Evolutionary conservation across 495 filamentous ascomycete species (phyloP), one percentile per base, ranked within the genome.

Genomic region (Pseudoneurospora amorphoporcata): DNA sequence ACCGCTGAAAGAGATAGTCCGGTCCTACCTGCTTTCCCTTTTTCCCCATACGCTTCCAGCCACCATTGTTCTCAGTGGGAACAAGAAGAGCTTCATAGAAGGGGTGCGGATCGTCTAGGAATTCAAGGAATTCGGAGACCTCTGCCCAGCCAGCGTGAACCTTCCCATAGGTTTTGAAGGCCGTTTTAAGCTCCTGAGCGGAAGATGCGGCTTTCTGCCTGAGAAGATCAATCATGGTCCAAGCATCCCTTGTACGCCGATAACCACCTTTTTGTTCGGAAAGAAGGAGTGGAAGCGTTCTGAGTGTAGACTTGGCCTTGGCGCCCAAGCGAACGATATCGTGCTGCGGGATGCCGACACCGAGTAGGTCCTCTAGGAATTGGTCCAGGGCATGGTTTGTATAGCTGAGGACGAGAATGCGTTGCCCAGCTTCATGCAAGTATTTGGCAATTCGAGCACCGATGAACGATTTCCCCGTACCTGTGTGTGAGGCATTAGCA

Each of bases 391-490:
- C 92, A 79, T 95, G 92, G 74, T 95, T 94, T 0, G 87, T 88
- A 68, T 83, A 88, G 39, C 82, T 84, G 38, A 93, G 77, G 1
- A 93, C 88, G 1, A 95, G 80, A 0, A 93, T 88, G 0, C 72
- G 87, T 70, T 88, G 79, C 0, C 70, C 45, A 0, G 88, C 76
- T 32, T 90, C 81, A 73, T 87, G 79, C 2, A 95, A 70, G 0
- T 81, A 78, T 71, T 91, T 91, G 0, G 88, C 87, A 17, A 92
- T 75, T 4, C 92, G 79, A 0, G 91, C 89, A 0, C 93, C 92
- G 40, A 93, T 87, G 72, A 94, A 92, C 0, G 91, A 92, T 71
- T 95, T 94, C 6, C 93, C 92, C 4, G 92, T 95, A 4, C 92
- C 92, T 92, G 61, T 71, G 68, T 42, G 10, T n/a, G n/a, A 39